phyloP scores from a whole-genome alignment of 164 flowering plant species.

The Berberis vulgaris region DNA sequence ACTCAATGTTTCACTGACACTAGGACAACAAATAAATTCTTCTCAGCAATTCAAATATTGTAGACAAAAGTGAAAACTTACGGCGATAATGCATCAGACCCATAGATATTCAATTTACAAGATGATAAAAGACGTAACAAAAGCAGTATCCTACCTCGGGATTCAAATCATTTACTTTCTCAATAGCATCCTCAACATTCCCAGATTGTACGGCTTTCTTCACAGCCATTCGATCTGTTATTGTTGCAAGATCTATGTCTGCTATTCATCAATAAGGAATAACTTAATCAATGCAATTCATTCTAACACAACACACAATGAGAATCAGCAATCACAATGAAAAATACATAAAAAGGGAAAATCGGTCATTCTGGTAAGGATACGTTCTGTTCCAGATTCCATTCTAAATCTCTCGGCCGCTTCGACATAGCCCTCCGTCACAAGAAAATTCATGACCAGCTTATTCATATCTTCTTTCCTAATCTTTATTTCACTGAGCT shows the following conservation, averaged over 20 bases:
- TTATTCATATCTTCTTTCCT: conserved; percentile 93
- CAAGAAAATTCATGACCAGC: conserved; percentile 92
- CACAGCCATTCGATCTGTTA: conserved; percentile 87
- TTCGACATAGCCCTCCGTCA: conserved; percentile 94
- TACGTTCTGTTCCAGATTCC: conserved; percentile 94
- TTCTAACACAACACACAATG: not conserved
- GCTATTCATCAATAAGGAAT: conserved; percentile 56
- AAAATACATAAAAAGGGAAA: not conserved
- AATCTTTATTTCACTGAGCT: conserved; percentile 59
- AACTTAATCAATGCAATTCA: not conserved
- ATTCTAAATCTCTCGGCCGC: conserved; percentile 59
- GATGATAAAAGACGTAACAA: not conserved
- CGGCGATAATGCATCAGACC: not conserved
- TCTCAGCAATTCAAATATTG: too few species aligned
- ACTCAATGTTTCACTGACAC: too few species aligned
- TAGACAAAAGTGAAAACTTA: too few species aligned
- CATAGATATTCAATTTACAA: too few species aligned
- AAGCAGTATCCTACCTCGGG: conserved; percentile 30
- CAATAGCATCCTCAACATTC: conserved; percentile 18
- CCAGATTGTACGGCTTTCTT: conserved; percentile 60
- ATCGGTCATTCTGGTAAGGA: conserved; percentile 21
- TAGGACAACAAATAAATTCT: too few species aligned
- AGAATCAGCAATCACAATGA: not conserved
- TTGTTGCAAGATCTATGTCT: conserved; percentile 82
- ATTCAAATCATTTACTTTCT: conserved; percentile 16